A percentile compares a stretch with the other conserved stretches of the same genome.
phyloP scores from a whole-genome alignment of 176 grass and related monocot genomes.

The Carex cristatella region DNA sequence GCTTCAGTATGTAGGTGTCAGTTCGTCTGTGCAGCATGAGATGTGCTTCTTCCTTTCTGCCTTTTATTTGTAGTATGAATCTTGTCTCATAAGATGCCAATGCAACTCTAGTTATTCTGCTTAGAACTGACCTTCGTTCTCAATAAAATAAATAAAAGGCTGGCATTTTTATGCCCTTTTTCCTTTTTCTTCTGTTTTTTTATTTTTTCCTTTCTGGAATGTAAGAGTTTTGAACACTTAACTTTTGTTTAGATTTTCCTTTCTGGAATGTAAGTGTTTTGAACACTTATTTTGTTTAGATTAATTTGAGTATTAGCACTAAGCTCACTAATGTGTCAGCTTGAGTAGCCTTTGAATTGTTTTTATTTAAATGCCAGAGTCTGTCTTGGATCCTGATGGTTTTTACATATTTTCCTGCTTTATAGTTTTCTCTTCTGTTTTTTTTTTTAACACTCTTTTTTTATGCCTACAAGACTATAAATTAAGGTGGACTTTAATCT shows the following conservation, averaged over 20 bases:
- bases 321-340: neutral
- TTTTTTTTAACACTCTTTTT: neutral
- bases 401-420: neutral
- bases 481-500: neutral
- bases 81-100: neutral
- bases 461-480: neutral
- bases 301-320: neutral
- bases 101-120: neutral
- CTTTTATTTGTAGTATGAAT: neutral
- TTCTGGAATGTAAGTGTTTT: neutral
- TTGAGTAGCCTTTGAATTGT: neutral
- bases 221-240: neutral
- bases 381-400: neutral
- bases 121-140: neutral
- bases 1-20: neutral
- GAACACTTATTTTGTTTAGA: neutral
- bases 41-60: neutral
- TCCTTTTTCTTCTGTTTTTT: neutral
- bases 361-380: neutral
- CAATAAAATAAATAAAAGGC: neutral
- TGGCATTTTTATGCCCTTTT: neutral
- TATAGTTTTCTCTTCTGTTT: neutral
- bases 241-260: neutral
- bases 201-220: neutral
- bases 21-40: neutral